Evolutionary conservation across 768 basidiomycete genomes (phyloP).

Genomic region (Chlorophyllum brunneum): DNA sequence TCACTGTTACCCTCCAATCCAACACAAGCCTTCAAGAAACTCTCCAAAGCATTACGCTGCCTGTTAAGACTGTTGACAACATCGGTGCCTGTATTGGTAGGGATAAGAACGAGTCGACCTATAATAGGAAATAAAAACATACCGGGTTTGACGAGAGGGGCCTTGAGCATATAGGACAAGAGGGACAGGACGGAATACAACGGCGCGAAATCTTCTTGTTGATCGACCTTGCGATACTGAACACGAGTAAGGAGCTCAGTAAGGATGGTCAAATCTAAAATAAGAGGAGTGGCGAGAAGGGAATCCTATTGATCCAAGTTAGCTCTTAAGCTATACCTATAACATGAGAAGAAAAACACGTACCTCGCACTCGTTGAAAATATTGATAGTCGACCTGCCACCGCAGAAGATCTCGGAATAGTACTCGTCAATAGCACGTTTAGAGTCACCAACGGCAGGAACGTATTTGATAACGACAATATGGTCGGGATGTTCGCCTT

Average conservation of each 20-base stretch:
- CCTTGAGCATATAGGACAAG: conserved; percentile 96
- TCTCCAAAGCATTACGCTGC: conserved; percentile 91
- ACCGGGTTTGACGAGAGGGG: conserved; percentile 93
- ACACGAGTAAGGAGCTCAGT: conserved; percentile 93
- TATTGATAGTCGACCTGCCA: conserved; percentile 89
- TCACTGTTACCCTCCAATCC: conserved; percentile 83
- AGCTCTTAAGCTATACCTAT: background rate
- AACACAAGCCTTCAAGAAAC: conserved; percentile 92
- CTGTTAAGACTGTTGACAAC: conserved; percentile 95
- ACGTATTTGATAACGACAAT: conserved; percentile 97
- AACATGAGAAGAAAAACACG: conserved; percentile 15
- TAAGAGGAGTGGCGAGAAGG: conserved; percentile 91
- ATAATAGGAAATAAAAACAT: conserved; percentile 16
- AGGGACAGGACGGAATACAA: conserved; percentile 91
- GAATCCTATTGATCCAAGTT: conserved; percentile 60
- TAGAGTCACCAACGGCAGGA: conserved; percentile 94
- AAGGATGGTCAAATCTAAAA: conserved; percentile 90
- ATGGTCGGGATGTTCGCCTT: conserved; percentile 98
- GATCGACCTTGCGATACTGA: conserved; percentile 66
- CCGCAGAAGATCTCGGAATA: conserved; percentile 98
- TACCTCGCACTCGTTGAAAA: conserved; percentile 97
- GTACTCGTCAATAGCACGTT: conserved; percentile 99
- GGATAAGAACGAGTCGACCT: background rate
- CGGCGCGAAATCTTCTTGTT: conserved; percentile 65
- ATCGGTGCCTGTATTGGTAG: conserved; percentile 54